Evolutionary conservation across 2,329 filamentous ascomycete genomes (phyloP).

Genomic region (Leptographium lundbergii): DNA sequence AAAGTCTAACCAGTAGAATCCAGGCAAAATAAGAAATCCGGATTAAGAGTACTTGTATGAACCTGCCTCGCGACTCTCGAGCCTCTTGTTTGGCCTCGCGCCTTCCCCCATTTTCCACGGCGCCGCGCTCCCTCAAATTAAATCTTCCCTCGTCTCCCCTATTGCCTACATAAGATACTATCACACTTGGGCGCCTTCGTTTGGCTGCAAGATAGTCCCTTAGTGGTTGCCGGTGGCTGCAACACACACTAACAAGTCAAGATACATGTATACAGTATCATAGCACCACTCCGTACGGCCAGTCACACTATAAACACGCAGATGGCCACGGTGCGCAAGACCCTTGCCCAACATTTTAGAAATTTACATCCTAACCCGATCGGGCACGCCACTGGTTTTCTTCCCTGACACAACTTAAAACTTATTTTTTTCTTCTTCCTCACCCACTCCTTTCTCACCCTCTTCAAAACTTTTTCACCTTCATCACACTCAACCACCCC

Average conservation of each 20-base stretch:
- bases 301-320: neutral
- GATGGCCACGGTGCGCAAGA: neutral
- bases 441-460: conserved; percentile 8
- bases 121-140: neutral
- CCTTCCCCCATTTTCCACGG: neutral
- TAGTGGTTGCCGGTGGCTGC: neutral
- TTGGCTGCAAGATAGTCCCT: neutral
- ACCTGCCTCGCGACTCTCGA: neutral
- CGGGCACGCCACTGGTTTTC: conserved; percentile 3
- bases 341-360: neutral
- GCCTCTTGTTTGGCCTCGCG: neutral
- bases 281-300: neutral
- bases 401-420: conserved; percentile 13
- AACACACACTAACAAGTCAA: neutral
- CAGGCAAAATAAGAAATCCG: neutral
- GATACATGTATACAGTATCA: neutral
- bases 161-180: neutral
- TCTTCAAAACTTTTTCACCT: conserved; percentile 13
- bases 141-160: neutral
- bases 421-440: conserved; percentile 12
- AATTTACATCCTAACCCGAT: conserved; percentile 5
- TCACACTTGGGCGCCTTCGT: neutral
- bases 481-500: conserved; percentile 12
- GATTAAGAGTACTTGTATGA: neutral
- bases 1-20: neutral